Evolutionary conservation across 805 yeast genomes (phyloP).

Genomic region (Dipodascus geniculatus): DNA sequence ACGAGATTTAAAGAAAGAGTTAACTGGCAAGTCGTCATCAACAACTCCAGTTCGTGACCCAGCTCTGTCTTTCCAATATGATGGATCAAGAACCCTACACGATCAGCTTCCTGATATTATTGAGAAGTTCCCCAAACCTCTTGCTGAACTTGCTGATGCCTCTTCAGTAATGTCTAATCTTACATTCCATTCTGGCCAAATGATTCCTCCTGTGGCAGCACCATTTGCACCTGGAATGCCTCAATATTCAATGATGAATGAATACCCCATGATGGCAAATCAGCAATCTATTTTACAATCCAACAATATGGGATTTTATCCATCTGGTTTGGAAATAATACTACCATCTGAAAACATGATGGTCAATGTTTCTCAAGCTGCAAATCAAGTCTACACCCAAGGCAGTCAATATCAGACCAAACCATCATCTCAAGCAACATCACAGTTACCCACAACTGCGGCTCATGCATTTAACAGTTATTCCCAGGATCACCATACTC

Average conservation of each 20-base stretch:
- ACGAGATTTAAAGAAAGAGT: slow-evolving; percentile 77
- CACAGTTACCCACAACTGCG: background rate
- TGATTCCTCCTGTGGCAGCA: background rate
- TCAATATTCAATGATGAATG: background rate
- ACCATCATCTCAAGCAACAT: background rate
- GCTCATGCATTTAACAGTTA: slow-evolving; percentile 1
- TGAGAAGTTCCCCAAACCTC: slow-evolving; percentile 18
- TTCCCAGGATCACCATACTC: background rate
- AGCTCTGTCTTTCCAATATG: slow-evolving; percentile 62
- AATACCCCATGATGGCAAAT: background rate
- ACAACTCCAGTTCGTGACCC: slow-evolving; percentile 69
- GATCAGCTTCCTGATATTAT: slow-evolving; percentile 25
- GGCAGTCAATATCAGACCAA: background rate
- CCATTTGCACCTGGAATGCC: background rate
- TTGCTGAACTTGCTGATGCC: slow-evolving; percentile 23
- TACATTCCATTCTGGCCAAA: background rate
- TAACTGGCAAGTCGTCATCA: slow-evolving; percentile 45
- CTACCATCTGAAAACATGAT: background rate
- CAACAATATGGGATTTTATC: background rate
- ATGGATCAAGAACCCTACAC: slow-evolving; percentile 27
- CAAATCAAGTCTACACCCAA: background rate
- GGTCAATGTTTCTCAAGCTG: background rate
- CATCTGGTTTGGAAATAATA: background rate
- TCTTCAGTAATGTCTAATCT: background rate
- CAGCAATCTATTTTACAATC: background rate